Conservation (phyloP, 2,329 filamentous ascomycete genomes). For the Amphichorda felina region DNA sequence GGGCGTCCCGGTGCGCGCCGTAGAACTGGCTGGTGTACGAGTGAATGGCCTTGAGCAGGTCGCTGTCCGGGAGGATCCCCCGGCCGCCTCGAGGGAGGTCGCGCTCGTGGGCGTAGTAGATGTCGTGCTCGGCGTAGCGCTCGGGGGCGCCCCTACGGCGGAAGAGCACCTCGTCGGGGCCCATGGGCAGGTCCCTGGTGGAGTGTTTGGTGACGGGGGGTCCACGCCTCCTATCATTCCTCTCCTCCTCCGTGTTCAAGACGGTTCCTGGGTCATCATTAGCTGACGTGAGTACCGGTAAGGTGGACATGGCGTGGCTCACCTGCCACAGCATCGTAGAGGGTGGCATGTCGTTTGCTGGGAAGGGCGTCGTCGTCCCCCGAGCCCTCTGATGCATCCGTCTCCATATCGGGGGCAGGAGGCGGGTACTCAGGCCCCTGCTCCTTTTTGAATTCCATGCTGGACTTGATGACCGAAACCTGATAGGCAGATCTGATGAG, state of each 20-base stretch:
- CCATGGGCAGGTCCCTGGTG: constrained; percentile 21
- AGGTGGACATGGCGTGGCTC: constrained; percentile 9
- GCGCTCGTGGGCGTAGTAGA: constrained; percentile 54
- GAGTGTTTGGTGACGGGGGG: constrained; percentile 8
- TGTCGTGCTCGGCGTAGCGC: constrained; percentile 58
- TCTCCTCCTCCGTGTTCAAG: constrained; percentile 1
- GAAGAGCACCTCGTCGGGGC: constrained; percentile 64
- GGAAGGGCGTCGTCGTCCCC: not conserved
- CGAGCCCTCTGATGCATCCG: not conserved
- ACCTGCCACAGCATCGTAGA: constrained; percentile 69
- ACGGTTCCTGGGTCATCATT: not conserved
- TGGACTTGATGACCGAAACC: too few species aligned
- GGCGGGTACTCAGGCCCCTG: too few species aligned
- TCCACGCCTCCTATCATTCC: constrained; percentile 3
- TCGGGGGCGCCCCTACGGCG: constrained; percentile 49
- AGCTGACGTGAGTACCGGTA: not conserved
- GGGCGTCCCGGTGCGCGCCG: constrained; percentile 4
- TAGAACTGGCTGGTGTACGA: constrained; percentile 58
- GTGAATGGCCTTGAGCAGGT: constrained; percentile 59
- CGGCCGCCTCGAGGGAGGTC: constrained; percentile 31
- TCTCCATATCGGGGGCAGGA: too few species aligned
- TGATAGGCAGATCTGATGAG: too few species aligned
- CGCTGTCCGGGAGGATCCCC: constrained; percentile 50
- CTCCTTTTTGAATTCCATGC: too few species aligned
- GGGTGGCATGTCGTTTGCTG: constrained; percentile 29